A percentile compares a stretch with the other conserved stretches of the same genome.
phyloP scores from a whole-genome alignment of 225 moss, liverwort and hornwort species.

The Asterella californica region DNA sequence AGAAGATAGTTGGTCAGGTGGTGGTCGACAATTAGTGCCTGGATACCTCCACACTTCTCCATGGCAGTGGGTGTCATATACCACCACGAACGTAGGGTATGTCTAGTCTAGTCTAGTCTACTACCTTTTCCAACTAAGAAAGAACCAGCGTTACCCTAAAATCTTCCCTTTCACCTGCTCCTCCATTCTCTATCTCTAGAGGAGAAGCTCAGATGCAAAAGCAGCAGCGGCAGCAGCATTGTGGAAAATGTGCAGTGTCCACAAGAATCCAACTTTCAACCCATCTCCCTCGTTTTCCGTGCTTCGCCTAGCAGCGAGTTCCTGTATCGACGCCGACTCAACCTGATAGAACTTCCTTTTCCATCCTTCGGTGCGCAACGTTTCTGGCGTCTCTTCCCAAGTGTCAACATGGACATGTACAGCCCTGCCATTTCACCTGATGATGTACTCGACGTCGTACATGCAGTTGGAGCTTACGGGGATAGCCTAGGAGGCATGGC shows the following conservation, averaged over 20 bases:
- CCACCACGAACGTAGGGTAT: background rate
- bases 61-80: background rate
- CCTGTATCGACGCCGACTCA: background rate
- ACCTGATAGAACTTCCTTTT: background rate
- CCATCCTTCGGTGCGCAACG: background rate
- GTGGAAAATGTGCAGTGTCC: background rate
- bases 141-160: background rate
- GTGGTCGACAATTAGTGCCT: constrained; percentile 8
- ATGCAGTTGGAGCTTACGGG: background rate
- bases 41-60: background rate
- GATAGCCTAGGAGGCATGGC: too few relatives aligned
- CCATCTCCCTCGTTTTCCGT: background rate
- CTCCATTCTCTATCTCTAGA: background rate
- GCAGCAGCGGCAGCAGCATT: too few relatives aligned
- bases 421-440: background rate
- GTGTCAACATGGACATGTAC: background rate
- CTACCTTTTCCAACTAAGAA: background rate
- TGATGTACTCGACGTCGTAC: background rate
- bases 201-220: background rate
- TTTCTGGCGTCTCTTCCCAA: background rate
- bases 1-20: constrained; percentile 3
- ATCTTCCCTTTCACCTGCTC: background rate
- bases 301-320: background rate
- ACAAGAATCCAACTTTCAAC: background rate
- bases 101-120: background rate